Evolutionary conservation across 768 basidiomycete genomes (phyloP).

Genomic region (Suillus placidus): DNA sequence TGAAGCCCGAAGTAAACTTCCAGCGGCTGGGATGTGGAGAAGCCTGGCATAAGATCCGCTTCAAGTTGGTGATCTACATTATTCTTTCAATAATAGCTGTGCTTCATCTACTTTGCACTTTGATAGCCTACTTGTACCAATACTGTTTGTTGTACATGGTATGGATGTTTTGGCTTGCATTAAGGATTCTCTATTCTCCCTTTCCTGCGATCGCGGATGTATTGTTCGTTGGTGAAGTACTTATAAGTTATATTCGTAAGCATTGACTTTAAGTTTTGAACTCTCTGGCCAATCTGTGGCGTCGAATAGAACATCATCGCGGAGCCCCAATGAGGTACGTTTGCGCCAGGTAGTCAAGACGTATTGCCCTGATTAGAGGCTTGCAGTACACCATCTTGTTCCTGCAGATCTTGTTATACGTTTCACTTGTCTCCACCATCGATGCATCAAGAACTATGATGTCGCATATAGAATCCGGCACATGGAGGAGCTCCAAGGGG

Average conservation of each 20-base stretch:
- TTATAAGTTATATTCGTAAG: not conserved
- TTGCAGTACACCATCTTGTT: slow-evolving; percentile 43
- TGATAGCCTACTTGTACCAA: slow-evolving; percentile 30
- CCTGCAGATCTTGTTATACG: slow-evolving; percentile 67
- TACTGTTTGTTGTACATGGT: slow-evolving; percentile 10
- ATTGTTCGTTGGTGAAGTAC: not conserved
- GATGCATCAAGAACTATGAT: slow-evolving; percentile 38
- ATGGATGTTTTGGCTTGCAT: slow-evolving; percentile 29
- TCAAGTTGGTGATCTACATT: slow-evolving; percentile 25
- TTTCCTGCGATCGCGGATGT: not conserved
- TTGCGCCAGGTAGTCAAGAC: slow-evolving; percentile 56
- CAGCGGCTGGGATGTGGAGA: slow-evolving; percentile 79
- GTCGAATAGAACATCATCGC: not conserved
- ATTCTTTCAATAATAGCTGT: slow-evolving; percentile 36
- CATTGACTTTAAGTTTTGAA: not conserved
- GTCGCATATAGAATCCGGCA: slow-evolving; percentile 52
- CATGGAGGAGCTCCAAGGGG: slow-evolving; percentile 58
- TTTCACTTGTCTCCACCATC: slow-evolving; percentile 55
- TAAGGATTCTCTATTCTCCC: not conserved
- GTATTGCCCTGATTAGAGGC: slow-evolving; percentile 18
- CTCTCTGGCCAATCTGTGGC: not conserved
- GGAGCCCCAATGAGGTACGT: slow-evolving; percentile 6
- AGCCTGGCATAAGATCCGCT: slow-evolving; percentile 56
- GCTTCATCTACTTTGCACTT: slow-evolving; percentile 38
- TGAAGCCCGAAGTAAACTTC: slow-evolving; percentile 67